A percentile compares a stretch with the other conserved stretches of the same genome.
phyloP scores from a whole-genome alignment of 2,329 filamentous ascomycete species.

The Paecilomyces niveus region DNA sequence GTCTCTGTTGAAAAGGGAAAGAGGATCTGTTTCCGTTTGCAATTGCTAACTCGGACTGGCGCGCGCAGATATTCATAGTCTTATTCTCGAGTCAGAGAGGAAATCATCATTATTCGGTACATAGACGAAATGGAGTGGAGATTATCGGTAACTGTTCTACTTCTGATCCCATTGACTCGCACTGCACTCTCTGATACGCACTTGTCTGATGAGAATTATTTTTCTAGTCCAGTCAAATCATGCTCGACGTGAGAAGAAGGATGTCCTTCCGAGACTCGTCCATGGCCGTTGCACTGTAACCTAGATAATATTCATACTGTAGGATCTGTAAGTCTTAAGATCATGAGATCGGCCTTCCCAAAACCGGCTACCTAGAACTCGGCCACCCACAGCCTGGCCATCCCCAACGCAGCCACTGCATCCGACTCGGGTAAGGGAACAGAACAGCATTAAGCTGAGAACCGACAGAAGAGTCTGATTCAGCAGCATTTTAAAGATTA shows the following conservation, averaged over 20 bases:
- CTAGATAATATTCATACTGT: too few species aligned
- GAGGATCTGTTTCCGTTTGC: constrained; percentile 4
- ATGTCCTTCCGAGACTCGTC: background rate
- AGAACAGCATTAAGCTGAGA: too few species aligned
- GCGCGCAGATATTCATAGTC: constrained; percentile 4
- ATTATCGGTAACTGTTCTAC: background rate
- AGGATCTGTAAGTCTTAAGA: too few species aligned
- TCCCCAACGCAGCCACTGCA: too few species aligned
- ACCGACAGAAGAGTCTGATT: too few species aligned
- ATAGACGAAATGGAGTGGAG: background rate
- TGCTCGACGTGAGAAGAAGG: background rate
- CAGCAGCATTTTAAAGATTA: too few species aligned
- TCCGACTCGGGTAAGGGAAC: too few species aligned
- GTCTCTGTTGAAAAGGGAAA: background rate
- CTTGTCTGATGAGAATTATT: background rate
- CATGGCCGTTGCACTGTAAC: background rate
- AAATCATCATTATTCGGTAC: background rate
- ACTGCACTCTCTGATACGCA: background rate
- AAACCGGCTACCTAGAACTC: too few species aligned
- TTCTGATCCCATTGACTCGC: background rate
- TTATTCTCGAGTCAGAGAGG: background rate
- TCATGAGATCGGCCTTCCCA: too few species aligned
- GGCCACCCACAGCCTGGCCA: too few species aligned
- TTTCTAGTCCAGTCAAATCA: background rate
- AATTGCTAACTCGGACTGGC: constrained; percentile 12